A percentile compares a stretch with the other conserved stretches of the same genome.
phyloP scores from a whole-genome alignment of 306 rosid species.

The Myrica gale region DNA sequence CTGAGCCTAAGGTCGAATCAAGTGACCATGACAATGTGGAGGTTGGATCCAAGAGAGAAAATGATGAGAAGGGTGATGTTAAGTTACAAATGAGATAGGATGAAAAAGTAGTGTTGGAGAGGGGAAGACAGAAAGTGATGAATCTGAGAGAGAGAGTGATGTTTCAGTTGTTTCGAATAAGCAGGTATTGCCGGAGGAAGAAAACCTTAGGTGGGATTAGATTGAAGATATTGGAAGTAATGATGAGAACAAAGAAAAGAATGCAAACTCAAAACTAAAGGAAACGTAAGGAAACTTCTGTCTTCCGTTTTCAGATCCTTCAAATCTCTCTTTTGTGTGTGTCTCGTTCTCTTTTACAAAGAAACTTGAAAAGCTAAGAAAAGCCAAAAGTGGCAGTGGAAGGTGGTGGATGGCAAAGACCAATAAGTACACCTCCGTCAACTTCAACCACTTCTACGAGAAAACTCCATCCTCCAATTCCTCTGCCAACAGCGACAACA shows the following conservation, averaged over 20 bases:
- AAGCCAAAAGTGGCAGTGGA: too few relatives aligned
- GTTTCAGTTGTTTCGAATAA: slow-evolving; percentile 81
- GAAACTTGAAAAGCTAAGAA: too few relatives aligned
- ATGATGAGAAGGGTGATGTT: slow-evolving; percentile 24
- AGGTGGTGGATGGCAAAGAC: too few relatives aligned
- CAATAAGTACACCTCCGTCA: too few relatives aligned
- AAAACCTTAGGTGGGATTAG: slow-evolving; percentile 85
- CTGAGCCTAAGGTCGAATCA: slow-evolving; percentile 36
- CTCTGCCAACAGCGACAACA: too few relatives aligned
- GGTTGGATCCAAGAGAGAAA: slow-evolving; percentile 30
- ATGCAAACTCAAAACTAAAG: too few relatives aligned
- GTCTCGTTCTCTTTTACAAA: too few relatives aligned
- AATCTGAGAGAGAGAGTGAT: slow-evolving; percentile 76
- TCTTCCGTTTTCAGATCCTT: too few relatives aligned
- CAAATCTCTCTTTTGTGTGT: too few relatives aligned
- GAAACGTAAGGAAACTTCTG: too few relatives aligned
- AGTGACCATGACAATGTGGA: slow-evolving; percentile 32
- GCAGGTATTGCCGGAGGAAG: slow-evolving; percentile 70
- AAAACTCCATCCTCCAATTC: too few relatives aligned
- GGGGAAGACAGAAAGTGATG: slow-evolving; percentile 49
- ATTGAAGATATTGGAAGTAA: slow-evolving; percentile 71
- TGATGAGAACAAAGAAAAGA: slow-evolving; percentile 60
- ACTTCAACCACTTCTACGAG: too few relatives aligned
- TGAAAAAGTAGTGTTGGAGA: slow-evolving; percentile 41
- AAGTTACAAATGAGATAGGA: slow-evolving; percentile 36